Conservation (phyloP, 306 rosid genomes). For the Abrus precatorius region DNA sequence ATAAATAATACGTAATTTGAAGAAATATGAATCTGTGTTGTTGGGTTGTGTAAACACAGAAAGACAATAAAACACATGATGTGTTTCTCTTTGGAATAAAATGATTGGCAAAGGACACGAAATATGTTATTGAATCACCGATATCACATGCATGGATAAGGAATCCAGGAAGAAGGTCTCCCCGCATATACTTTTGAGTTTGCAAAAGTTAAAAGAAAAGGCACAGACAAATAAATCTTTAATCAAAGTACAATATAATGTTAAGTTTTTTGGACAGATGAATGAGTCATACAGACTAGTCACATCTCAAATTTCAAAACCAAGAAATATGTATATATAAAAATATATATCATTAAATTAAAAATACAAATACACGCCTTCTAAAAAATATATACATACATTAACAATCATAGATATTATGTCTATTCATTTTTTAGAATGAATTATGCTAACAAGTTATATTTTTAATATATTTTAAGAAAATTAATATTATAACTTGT, state of each 20-base stretch:
- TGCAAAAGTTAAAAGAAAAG: neutral
- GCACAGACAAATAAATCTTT: neutral
- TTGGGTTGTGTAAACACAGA: constrained; percentile 42
- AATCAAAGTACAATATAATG: neutral
- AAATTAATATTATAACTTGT: too few species aligned
- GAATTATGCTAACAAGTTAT: too few species aligned
- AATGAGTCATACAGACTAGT: too few species aligned
- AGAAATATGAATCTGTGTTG: constrained; percentile 41
- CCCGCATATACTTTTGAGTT: neutral
- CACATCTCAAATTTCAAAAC: too few species aligned
- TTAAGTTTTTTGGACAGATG: too few species aligned
- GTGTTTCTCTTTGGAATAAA: constrained; percentile 1
- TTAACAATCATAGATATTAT: too few species aligned
- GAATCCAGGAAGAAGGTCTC: constrained; percentile 44
- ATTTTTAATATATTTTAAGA: too few species aligned
- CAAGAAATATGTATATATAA: too few species aligned
- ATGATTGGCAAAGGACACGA: constrained; percentile 37
- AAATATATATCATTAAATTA: too few species aligned
- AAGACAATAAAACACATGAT: constrained; percentile 44
- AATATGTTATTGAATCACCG: constrained; percentile 28
- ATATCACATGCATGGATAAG: constrained; percentile 37
- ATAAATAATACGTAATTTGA: constrained; percentile 5
- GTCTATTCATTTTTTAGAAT: too few species aligned
- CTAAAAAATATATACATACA: too few species aligned
- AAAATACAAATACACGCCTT: too few species aligned